Evolutionary conservation across 768 basidiomycete genomes (phyloP), one percentile per base, ranked within the genome.

Genomic region (Tulasnella sp.): DNA sequence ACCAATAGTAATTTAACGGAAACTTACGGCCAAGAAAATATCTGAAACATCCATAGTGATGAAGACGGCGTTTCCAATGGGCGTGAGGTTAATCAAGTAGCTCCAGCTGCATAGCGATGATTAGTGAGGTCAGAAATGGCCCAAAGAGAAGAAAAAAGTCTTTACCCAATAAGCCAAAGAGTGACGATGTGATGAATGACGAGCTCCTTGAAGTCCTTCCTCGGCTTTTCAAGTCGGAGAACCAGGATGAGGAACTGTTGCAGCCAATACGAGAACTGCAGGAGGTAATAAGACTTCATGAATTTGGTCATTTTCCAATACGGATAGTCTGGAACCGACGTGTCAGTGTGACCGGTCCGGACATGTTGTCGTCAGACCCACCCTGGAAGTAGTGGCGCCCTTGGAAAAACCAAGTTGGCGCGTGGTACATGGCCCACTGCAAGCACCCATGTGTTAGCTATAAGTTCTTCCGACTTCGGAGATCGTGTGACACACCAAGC

Each of bases 251-350:
- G 84, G 79, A 96, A 87, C 83, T 99, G 96, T 82, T 99, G 96
- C 70, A 90, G 88, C 98, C 98, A 99, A 84, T 98, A 98, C 2
- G 96, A 88, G 79, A 90, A 88, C 83, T 99, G 97, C 86, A 96
- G 89, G 77, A 99, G 90, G 83, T 99, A 99, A 86, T 98, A 98
- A 69, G 88, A 84, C 85, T 99, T 99, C 81, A 99, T 85, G 80
- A 90, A 88, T 0, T 91, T 90, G 35, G 88, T 88, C 92, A 99
- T 93, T 70, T 92, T 88, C 91, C 93, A 94, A 82, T 93, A 90
- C 23, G 96, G 96, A 82, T 97, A 98, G 77, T 89, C 94, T 95
- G 51, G 4, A 23, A 23, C n/a, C 7, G 29, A 18, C 0, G 55
- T 57, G 18, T 57, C 76, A 71, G 18, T 55, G 20, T 2, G 48